phyloP scores from a whole-genome alignment of 2,329 filamentous ascomycete species.

The Paraconiothyrium sp. region DNA sequence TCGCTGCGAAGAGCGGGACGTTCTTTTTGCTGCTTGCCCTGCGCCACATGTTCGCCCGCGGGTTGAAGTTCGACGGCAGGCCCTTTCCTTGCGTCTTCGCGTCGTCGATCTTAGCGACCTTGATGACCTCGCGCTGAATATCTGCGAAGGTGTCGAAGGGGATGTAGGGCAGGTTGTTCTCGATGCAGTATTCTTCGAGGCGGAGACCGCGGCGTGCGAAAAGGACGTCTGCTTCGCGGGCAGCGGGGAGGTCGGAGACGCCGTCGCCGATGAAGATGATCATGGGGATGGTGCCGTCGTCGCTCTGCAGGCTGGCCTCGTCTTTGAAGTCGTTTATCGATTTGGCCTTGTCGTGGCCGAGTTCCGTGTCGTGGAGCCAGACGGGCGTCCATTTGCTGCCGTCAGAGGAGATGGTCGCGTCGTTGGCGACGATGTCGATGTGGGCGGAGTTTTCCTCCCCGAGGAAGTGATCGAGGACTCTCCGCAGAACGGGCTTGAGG shows the following conservation, averaged over 20 bases:
- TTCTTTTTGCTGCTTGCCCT: slow-evolving; percentile 67
- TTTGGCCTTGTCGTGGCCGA: slow-evolving; percentile 73
- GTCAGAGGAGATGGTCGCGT: slow-evolving; percentile 67
- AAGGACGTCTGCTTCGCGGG: slow-evolving; percentile 72
- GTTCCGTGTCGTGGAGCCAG: slow-evolving; percentile 71
- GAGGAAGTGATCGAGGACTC: slow-evolving; percentile 71
- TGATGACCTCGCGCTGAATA: slow-evolving; percentile 68
- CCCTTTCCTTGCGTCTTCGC: slow-evolving; percentile 68
- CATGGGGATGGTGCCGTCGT: slow-evolving; percentile 70
- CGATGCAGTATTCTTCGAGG: slow-evolving; percentile 72
- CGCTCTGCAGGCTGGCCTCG: slow-evolving; percentile 62
- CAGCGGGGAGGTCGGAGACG: slow-evolving; percentile 72
- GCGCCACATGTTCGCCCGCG: slow-evolving; percentile 74
- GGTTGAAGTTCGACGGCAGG: slow-evolving; percentile 70
- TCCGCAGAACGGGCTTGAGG: slow-evolving; percentile 69
- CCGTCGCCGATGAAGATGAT: slow-evolving; percentile 77
- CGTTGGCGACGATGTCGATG: slow-evolving; percentile 75
- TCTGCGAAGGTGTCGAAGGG: slow-evolving; percentile 73
- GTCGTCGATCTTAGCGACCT: slow-evolving; percentile 68
- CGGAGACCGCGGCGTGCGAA: slow-evolving; percentile 72
- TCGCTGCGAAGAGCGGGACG: slow-evolving; percentile 60
- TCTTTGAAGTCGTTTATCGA: slow-evolving; percentile 70
- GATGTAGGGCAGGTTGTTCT: slow-evolving; percentile 68
- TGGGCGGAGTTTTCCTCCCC: slow-evolving; percentile 67
- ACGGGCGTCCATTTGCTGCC: slow-evolving; percentile 70